These are phyloP conservation scores for Odontarrhena argentea DNA, from an alignment of 345 rosid species.

Conservation along the genomic window DNA sequence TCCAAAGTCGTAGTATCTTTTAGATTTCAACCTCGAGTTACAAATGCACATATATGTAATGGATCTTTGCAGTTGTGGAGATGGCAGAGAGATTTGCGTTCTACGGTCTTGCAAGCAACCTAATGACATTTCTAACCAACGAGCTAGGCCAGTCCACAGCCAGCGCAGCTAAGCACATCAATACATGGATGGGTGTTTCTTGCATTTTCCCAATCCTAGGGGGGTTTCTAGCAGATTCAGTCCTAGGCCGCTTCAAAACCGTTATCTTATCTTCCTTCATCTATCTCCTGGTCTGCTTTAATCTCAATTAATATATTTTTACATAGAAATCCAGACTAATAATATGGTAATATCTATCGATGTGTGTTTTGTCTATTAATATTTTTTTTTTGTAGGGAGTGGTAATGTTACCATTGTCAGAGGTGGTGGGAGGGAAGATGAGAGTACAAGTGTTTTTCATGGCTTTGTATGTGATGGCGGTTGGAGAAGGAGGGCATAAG, in stretches of 20 bases:
- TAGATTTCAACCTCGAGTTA: too few relatives aligned
- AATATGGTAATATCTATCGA: background rate
- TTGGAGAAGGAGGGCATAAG: conserved; percentile 95
- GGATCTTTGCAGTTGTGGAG: conserved; percentile 64
- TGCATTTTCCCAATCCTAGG: conserved; percentile 75
- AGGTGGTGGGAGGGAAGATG: conserved; percentile 42
- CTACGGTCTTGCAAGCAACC: conserved; percentile 78
- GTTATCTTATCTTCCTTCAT: conserved; percentile 62
- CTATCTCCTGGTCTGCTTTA: conserved; percentile 49
- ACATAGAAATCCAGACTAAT: background rate
- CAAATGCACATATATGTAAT: background rate
- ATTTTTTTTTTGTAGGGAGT: conserved; percentile 55
- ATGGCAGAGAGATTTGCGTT: conserved; percentile 77
- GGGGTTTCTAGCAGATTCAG: conserved; percentile 77
- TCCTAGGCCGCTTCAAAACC: conserved; percentile 86
- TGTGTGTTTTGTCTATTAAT: background rate
- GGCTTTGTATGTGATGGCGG: conserved; percentile 68
- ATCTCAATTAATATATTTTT: background rate
- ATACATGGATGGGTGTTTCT: conserved; percentile 81
- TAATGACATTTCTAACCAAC: conserved; percentile 70
- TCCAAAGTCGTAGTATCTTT: background rate
- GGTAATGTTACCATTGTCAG: conserved; percentile 65
- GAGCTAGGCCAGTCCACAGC: conserved; percentile 58
- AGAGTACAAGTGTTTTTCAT: conserved; percentile 60
- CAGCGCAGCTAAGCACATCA: conserved; percentile 68